Evolutionary conservation across 2,329 filamentous ascomycete genomes (phyloP).

Genomic region (Botrytis fabae): DNA sequence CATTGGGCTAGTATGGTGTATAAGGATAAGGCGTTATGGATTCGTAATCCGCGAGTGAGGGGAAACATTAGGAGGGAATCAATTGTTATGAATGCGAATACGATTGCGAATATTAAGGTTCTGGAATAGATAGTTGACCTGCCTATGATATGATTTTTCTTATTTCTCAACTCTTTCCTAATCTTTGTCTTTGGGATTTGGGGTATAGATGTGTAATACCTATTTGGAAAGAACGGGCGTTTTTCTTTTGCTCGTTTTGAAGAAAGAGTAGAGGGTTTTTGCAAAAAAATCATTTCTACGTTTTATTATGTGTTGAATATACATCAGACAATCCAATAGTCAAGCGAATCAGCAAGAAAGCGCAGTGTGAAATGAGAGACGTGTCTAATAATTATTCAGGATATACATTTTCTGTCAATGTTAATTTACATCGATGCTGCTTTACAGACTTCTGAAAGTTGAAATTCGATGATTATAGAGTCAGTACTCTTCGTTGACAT

Average conservation of each 20-base stretch:
- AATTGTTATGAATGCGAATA: background rate
- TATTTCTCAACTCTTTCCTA: background rate
- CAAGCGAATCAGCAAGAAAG: background rate
- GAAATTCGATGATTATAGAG: background rate
- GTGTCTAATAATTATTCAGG: background rate
- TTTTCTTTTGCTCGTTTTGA: background rate
- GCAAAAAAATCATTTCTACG: background rate
- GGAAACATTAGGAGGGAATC: background rate
- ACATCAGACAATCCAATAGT: background rate
- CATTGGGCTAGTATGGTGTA: background rate
- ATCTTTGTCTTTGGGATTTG: background rate
- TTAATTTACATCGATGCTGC: background rate
- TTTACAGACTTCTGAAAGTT: background rate
- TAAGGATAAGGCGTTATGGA: constrained; percentile 1
- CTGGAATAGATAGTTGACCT: background rate
- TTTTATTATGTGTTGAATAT: background rate
- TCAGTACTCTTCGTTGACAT: background rate
- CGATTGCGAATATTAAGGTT: background rate
- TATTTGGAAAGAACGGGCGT: background rate
- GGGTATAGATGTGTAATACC: background rate
- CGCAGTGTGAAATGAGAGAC: background rate
- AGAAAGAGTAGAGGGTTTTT: background rate
- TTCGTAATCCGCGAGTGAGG: too few species aligned
- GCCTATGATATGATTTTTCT: background rate
- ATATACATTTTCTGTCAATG: background rate